phyloP scores from a whole-genome alignment of 2,329 filamentous ascomycete species.

The Lachnellula arida region DNA sequence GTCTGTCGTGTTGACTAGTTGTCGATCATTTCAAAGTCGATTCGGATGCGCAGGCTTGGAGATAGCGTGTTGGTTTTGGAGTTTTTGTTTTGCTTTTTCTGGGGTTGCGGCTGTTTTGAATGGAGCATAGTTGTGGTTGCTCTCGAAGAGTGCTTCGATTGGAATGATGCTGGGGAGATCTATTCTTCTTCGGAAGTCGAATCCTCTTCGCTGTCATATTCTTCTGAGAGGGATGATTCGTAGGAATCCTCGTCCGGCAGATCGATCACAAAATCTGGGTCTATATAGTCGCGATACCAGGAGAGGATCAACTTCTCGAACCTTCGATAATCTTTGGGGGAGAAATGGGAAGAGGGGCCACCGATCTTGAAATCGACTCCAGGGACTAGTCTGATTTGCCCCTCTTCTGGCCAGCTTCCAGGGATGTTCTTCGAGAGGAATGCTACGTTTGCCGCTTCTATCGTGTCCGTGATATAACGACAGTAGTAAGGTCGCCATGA shows the following conservation, averaged over 20 bases:
- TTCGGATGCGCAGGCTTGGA: too few species aligned
- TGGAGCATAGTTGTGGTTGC: too few species aligned
- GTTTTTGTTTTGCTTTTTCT: too few species aligned
- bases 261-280: neutral
- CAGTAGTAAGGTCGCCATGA: neutral
- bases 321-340: too few species aligned
- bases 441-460: neutral
- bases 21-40: too few species aligned
- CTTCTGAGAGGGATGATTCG: neutral
- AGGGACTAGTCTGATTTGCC: neutral
- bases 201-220: neutral
- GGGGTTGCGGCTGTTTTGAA: too few species aligned
- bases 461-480: neutral
- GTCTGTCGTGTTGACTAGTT: too few species aligned
- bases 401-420: neutral
- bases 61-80: too few species aligned
- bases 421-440: neutral
- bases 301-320: neutral
- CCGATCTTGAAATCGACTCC: neutral
- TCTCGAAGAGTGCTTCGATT: too few species aligned
- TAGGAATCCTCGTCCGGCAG: neutral
- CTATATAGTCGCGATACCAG: neutral
- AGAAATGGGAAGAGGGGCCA: too few species aligned
- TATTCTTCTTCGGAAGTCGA: too few species aligned
- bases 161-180: too few species aligned